Conservation (phyloP, 176 grass and related monocot species). For the Stipa capillata region DNA sequence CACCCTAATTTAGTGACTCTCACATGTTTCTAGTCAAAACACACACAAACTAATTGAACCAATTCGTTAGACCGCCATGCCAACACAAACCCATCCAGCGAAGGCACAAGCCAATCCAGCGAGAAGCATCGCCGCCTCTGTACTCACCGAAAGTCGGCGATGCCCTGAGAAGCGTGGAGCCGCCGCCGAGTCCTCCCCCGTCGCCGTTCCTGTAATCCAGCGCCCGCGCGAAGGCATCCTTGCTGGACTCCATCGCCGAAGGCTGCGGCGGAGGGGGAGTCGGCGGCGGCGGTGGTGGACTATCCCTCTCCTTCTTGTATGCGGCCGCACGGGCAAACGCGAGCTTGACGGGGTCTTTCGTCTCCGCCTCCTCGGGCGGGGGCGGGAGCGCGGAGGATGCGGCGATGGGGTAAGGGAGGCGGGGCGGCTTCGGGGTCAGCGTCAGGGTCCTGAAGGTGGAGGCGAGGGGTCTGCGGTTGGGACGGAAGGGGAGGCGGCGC, state of each 20-base stretch:
- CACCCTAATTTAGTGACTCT: neutral
- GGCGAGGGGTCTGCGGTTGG: neutral
- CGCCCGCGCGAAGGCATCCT: constrained; percentile 27
- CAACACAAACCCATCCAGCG: neutral
- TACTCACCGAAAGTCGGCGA: constrained; percentile 34
- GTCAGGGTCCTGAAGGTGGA: neutral
- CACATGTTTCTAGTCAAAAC: neutral
- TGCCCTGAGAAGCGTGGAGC: neutral
- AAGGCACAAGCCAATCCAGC: neutral
- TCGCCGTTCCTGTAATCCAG: constrained; percentile 36
- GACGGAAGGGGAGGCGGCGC: constrained; percentile 21
- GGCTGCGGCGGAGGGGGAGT: neutral
- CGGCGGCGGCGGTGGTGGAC: neutral
- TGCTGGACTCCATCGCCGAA: neutral
- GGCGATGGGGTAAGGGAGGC: neutral
- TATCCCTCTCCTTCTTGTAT: constrained; percentile 38
- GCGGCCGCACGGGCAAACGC: constrained; percentile 40
- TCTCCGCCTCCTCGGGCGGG: constrained; percentile 9
- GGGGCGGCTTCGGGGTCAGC: neutral
- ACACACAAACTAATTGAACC: neutral
- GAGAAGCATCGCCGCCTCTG: neutral
- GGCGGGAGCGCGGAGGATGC: constrained; percentile 12
- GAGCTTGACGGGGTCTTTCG: constrained; percentile 38
- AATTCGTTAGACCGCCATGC: neutral
- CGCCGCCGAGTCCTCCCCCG: constrained; percentile 4